Percentiles rank a stretch among this genome's conserved stretches.
Conservation (phyloP, 768 basidiomycete species). For the Suillus ampliporus region DNA sequence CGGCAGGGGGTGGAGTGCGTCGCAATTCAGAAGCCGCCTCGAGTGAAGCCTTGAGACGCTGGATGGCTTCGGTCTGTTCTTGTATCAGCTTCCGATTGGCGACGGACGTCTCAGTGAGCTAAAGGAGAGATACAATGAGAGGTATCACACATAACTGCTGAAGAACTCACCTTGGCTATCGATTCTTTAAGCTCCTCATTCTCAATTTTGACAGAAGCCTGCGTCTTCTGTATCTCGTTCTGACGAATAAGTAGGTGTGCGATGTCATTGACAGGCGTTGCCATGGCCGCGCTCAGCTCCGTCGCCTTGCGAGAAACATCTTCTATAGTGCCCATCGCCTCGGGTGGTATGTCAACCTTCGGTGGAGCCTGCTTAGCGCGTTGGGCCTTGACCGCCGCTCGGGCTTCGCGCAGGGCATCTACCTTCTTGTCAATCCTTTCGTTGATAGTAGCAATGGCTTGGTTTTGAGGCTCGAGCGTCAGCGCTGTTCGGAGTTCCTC, state of each 20-base stretch:
- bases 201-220: neutral
- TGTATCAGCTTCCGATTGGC: neutral
- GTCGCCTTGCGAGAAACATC: conserved; percentile 18
- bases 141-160: too few relatives aligned
- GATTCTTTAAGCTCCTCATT: neutral
- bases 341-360: conserved; percentile 27
- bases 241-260: conserved; percentile 28
- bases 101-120: neutral
- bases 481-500: conserved; percentile 37
- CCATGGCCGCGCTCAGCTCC: conserved; percentile 30
- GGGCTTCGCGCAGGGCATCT: conserved; percentile 25
- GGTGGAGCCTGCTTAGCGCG: conserved; percentile 19
- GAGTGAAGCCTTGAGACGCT: neutral
- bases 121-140: neutral
- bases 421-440: conserved; percentile 25
- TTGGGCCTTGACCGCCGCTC: conserved; percentile 26
- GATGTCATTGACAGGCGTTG: conserved; percentile 31
- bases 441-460: conserved; percentile 26
- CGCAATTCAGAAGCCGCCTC: conserved; percentile 1
- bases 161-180: neutral
- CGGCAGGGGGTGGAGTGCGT: conserved; percentile 3
- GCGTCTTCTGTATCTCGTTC: neutral
- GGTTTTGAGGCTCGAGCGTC: conserved; percentile 28
- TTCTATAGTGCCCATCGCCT: conserved; percentile 25
- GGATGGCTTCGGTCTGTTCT: conserved; percentile 2